Conservation (phyloP, 2,329 filamentous ascomycete species). For the Coniochaeta ligniaria region DNA sequence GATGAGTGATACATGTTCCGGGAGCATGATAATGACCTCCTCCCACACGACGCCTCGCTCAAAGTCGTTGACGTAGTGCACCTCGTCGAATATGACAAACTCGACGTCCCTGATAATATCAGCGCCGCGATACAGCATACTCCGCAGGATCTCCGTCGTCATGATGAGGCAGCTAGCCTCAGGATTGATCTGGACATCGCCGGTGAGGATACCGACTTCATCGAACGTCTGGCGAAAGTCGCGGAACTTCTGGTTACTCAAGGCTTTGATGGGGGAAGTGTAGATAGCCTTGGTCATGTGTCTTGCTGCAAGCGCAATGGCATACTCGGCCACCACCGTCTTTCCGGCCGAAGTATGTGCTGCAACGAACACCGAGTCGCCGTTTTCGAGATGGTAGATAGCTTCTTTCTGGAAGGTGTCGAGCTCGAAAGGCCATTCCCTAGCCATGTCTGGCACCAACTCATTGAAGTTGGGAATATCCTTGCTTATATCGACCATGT, state of each 20-base stretch:
- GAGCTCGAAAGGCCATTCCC: slow-evolving; percentile 93
- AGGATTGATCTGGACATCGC: slow-evolving; percentile 95
- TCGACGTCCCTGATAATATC: slow-evolving; percentile 96
- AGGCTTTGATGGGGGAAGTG: slow-evolving; percentile 94
- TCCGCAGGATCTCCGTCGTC: slow-evolving; percentile 96
- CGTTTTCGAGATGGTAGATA: slow-evolving; percentile 92
- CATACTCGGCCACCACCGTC: slow-evolving; percentile 96
- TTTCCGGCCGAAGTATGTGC: slow-evolving; percentile 97
- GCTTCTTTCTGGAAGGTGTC: slow-evolving; percentile 99
- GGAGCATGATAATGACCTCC: slow-evolving; percentile 99
- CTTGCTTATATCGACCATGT: slow-evolving; percentile 93
- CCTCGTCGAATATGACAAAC: slow-evolving; percentile 98
- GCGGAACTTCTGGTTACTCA: slow-evolving; percentile 98
- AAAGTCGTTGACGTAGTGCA: slow-evolving; percentile 95
- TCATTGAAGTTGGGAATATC: slow-evolving; percentile 92
- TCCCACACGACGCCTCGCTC: slow-evolving; percentile 98
- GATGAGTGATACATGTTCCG: slow-evolving; percentile 93
- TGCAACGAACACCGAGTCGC: slow-evolving; percentile 95
- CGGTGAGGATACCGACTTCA: slow-evolving; percentile 93
- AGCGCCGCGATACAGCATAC: slow-evolving; percentile 95
- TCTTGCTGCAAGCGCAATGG: slow-evolving; percentile 90
- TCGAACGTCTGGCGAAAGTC: slow-evolving; percentile 89
- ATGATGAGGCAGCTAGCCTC: slow-evolving; percentile 98
- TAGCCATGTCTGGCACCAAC: slow-evolving; percentile 91
- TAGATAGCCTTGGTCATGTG: slow-evolving; percentile 99